These are phyloP conservation scores for Blastobotrys persicus DNA, from an alignment of 1,139 yeast species.

Conservation along the genomic window DNA sequence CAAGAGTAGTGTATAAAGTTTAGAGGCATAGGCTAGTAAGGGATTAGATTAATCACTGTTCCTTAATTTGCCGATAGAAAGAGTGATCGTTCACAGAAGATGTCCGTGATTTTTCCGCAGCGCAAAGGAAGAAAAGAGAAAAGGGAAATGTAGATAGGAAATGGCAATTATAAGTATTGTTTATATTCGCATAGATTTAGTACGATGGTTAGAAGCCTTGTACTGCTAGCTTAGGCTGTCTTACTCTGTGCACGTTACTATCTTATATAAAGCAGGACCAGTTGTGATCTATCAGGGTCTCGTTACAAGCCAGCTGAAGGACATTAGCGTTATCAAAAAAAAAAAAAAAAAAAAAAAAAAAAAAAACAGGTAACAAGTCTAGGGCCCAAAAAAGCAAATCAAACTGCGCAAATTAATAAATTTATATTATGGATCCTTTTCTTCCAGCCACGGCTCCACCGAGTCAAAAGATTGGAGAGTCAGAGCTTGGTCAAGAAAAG, in stretches of 20 bases:
- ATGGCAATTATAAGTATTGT: neutral
- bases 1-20: no score
- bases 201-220: no score
- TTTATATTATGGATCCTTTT: slow-evolving; percentile 19
- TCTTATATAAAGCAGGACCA: neutral
- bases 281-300: no score
- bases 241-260: neutral
- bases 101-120: no score
- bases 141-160: neutral
- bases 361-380: neutral
- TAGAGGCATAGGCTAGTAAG: no score
- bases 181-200: no score
- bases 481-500: slow-evolving; percentile 37
- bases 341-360: slow-evolving; percentile 1
- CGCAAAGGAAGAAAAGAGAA: slow-evolving; percentile 1
- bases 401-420: slow-evolving; percentile 10
- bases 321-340: no score
- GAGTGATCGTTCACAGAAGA: no score
- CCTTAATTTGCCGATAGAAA: no score
- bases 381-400: slow-evolving; percentile 1
- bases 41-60: no score
- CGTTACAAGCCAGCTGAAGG: neutral
- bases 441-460: slow-evolving; percentile 31
- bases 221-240: no score
- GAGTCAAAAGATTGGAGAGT: slow-evolving; percentile 29